Evolutionary conservation across 2,329 filamentous ascomycete genomes (phyloP).

Genomic region (Talaromyces amestolkiae): DNA sequence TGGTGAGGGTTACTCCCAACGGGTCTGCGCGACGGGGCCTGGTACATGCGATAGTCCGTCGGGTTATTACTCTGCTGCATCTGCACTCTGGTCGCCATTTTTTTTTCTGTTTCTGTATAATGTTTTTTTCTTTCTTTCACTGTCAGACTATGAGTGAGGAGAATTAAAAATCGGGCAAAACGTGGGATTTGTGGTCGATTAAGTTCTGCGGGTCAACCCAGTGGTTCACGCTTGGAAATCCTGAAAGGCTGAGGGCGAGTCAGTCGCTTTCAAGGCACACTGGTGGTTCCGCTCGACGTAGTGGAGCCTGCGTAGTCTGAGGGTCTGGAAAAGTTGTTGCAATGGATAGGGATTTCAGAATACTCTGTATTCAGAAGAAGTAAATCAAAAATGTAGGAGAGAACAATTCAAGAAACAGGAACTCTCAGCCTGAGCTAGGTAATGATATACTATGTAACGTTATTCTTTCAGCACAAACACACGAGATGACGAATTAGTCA

Average conservation of each 20-base stretch:
- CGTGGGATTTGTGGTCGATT: slow-evolving; percentile 5
- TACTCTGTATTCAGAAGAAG: not conserved
- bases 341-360: not conserved
- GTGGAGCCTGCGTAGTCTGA: not conserved
- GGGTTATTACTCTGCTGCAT: slow-evolving; percentile 31
- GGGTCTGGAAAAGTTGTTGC: too few relatives aligned
- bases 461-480: not conserved
- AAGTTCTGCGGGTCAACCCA: slow-evolving; percentile 3
- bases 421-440: not conserved
- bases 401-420: not conserved
- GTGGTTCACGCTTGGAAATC: not conserved
- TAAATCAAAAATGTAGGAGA: not conserved
- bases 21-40: slow-evolving; percentile 22
- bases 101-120: not conserved
- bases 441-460: not conserved
- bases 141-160: not conserved
- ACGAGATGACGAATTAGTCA: slow-evolving; percentile 4
- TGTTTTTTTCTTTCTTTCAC: not conserved
- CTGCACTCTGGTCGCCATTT: slow-evolving; percentile 27
- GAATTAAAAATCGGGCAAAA: not conserved
- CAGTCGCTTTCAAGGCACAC: slow-evolving; percentile 8
- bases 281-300: not conserved
- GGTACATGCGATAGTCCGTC: slow-evolving; percentile 38
- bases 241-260: not conserved
- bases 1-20: slow-evolving; percentile 18